Evolutionary conservation across 768 basidiomycete species (phyloP).

Genomic region (Lactarius quietus): DNA sequence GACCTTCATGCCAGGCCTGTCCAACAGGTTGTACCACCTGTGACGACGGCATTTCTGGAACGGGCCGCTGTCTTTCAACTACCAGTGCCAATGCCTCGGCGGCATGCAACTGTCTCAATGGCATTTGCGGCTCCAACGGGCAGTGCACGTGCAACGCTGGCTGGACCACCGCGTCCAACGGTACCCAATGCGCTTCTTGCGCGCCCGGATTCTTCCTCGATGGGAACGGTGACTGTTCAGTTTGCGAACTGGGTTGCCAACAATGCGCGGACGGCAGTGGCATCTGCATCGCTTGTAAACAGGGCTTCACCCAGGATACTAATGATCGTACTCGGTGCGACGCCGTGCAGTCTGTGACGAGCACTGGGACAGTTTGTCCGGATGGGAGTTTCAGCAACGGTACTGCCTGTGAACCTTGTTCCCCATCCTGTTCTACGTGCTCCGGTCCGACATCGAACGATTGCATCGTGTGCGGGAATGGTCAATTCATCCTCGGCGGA

Average conservation of each 20-base stretch:
- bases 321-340: constrained; percentile 67
- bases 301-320: constrained; percentile 64
- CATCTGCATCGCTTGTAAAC: constrained; percentile 65
- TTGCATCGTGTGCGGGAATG: constrained; percentile 65
- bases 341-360: constrained; percentile 46
- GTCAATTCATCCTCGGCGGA: constrained; percentile 62
- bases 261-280: constrained; percentile 66
- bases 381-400: constrained; percentile 61
- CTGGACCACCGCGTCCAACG: constrained; percentile 66
- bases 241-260: constrained; percentile 71
- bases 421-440: constrained; percentile 68
- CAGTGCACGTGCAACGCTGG: constrained; percentile 76
- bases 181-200: constrained; percentile 76
- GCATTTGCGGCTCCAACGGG: constrained; percentile 62
- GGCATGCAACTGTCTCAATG: constrained; percentile 81
- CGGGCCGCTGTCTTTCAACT: constrained; percentile 63
- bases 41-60: constrained; percentile 76
- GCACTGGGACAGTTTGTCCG: constrained; percentile 56
- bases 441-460: constrained; percentile 61
- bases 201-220: constrained; percentile 70
- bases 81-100: constrained; percentile 50
- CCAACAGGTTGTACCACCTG: constrained; percentile 66
- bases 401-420: constrained; percentile 53
- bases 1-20: constrained; percentile 65
- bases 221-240: constrained; percentile 65